Evolutionary conservation across 805 yeast genomes (phyloP), one percentile per base, ranked within the genome.

Genomic region (Ogataea salicorniae): DNA sequence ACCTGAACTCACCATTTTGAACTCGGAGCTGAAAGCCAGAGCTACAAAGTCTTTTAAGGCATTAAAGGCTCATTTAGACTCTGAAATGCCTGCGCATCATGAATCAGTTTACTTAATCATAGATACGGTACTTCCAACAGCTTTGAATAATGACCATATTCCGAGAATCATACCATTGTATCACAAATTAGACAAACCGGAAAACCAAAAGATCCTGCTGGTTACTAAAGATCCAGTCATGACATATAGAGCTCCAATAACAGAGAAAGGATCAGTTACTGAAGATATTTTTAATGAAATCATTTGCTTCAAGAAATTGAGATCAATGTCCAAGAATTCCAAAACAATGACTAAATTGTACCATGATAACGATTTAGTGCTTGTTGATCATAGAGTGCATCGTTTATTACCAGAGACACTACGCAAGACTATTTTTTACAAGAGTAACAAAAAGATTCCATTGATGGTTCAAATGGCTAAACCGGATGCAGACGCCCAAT

Each of bases 151-250:
- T 41, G 84, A 80, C 50, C 67, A 71, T 51, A 68, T 76, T 1
- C 84, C 87, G 4, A 66, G 87, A 38, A 75, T 83, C 42, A 70
- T 83, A 22, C 86, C 88, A 4, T 53, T 85, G 13, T 72, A 78
- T 0, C 68, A 75, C 53, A 74, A 77, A 52, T 62, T 84, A 47
- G 75, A 74, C 45, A 72, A 71, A 47, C 61, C 79, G 2, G 73
- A 74, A 18, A 75, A 76, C 18, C 68, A 75, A 43, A 68, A 79
- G 20, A 74, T 85, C 5, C 60, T 86, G 4, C 69, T 88, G 17
- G 73, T 88, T 14, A 84, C 92, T 8, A 86, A 84, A 53, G 94
- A 87, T 58, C 91, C 92, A 1, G 77, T 83, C 5, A 69, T 76
- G 5, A 70, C 73, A 6, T 86, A 80, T 56, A 70, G 81, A 34